phyloP scores from a whole-genome alignment of 257 asterid genomes.

The Fraxinus pennsylvanica region DNA sequence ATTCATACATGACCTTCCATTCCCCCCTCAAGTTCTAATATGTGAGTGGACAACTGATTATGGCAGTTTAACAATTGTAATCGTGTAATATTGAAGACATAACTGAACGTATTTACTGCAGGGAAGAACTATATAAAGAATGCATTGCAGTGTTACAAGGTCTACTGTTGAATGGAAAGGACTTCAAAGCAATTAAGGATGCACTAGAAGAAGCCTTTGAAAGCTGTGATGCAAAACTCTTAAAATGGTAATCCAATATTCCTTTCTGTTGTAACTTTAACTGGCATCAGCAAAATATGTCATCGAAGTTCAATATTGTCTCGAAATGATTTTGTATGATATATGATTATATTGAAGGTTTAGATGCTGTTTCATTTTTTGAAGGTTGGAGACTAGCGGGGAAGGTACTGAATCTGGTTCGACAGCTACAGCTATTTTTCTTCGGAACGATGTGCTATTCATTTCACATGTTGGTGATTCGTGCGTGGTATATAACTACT shows the following conservation, averaged over 20 bases:
- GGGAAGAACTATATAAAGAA: constrained; percentile 87
- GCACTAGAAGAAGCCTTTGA: constrained; percentile 76
- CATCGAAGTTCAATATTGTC: constrained; percentile 22
- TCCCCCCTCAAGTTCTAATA: not conserved
- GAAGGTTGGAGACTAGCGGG: constrained; percentile 76
- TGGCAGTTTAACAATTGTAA: not conserved
- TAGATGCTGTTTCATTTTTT: constrained; percentile 65
- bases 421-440: constrained; percentile 78
- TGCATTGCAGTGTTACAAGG: constrained; percentile 75
- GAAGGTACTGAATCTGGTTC: constrained; percentile 85
- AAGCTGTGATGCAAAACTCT: constrained; percentile 65
- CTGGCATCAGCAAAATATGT: not conserved
- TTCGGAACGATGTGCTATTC: constrained; percentile 44
- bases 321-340: constrained; percentile 41
- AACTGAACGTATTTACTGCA: constrained; percentile 23
- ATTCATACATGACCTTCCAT: not conserved
- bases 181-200: constrained; percentile 51
- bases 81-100: not conserved
- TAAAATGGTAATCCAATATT: constrained; percentile 52
- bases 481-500: constrained; percentile 53
- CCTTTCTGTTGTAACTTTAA: not conserved
- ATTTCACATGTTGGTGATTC: constrained; percentile 94
- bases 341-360: constrained; percentile 59
- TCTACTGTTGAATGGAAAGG: constrained; percentile 53
- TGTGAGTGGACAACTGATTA: not conserved